Base-by-base conservation (phyloP, 2,329 filamentous ascomycete genomes). In the Fusarium burgessii region DNA sequence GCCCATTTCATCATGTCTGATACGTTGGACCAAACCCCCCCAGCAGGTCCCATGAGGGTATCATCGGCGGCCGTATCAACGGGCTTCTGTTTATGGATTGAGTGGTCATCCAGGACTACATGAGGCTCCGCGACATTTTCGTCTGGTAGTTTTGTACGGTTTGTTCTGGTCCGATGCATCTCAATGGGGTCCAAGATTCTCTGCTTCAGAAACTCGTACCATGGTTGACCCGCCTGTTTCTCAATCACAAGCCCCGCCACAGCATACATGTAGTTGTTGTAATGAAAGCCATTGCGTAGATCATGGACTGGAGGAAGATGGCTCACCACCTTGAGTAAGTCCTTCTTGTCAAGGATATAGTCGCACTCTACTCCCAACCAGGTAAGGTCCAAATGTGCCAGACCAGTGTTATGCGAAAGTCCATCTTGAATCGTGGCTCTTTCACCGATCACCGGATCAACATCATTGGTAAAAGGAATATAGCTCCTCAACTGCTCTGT, bases 121-220 rank as follows among this genome's bases (percentile, higher is more conserved):
- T 38, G 33, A 2, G 23, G 49, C 0, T 25, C 12, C 3, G 32
- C 17, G 0, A n/a, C 4, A 5, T 51, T 38, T 1, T 17, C 6
- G 7, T 51, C 33, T 0, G 23, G 17, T 9, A 51, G 0, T 3
- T 51, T 51, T 4, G 3, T 2, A 5, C 35, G 13, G 6, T 20
- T 52, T 40, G 49, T 52, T 5, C 27, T 13, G 14, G 35, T 52
- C 2, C 35, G 49, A 0, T 38, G 33, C 35, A 52, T 25, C 1
- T 6, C 35, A 17, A 40, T 7, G 3, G 23, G 49, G 0, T 6
- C 23, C 12, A 29, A 4, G 4, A 52, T 40, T 6, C 12, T 52
- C 3, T 29, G 17, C 8, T 12, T 52, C 3, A 52, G 6, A 29
- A 36, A 3, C 18, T 52, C 23, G 8, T 20, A 20, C 35, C 49